Evolutionary conservation across 2,329 filamentous ascomycete genomes (phyloP), one percentile per base, ranked within the genome.

Genomic region (Mycosphaerella sp.): DNA sequence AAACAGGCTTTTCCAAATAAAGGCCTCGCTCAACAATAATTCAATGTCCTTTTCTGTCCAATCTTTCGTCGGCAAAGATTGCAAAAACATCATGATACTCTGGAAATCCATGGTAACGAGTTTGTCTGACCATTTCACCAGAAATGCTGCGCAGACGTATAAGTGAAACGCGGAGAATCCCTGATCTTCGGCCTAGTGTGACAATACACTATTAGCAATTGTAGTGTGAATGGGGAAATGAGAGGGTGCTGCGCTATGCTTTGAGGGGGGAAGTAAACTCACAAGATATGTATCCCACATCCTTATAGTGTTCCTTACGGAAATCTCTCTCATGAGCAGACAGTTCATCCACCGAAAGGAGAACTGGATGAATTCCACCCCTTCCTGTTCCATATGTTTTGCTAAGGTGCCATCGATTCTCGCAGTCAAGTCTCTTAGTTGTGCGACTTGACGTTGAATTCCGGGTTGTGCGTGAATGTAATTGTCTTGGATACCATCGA

Each of bases 241-340:
- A 14, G 10, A 14, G 21, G 21, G 21, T 25, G 21, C 21, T 25
- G 21, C 7, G 21, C 21, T 4, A 27, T 32, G 21, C 9, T 2
- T 36, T 3, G n/a, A 18, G 50, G 49, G 27, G 25, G 41, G 12
- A 5, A 45, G 21, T 21, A 17, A 21, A 72, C 82, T 67, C 75
- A 96, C 91, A 74, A 98, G 80, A 73, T 98, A 98, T 21, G 93
- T 98, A 70, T 98, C 93, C 93, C 93, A 98, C 93, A 98, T 98
- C 61, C 93, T 80, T 58, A 98, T 95, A 0, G 89, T 96, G 68
- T 96, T 97, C 68, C 85, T 87, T 51, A 98, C 91, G 66, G 87
- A 95, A 59, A 98, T 87, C 72, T 98, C 93, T 57, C 93, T 81
- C 93, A 98, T 98, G 59, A 98, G 76, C 46, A 98, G 80, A 69